A percentile compares a stretch with the other conserved stretches of the same genome.
phyloP scores from a whole-genome alignment of 2,329 filamentous ascomycete genomes.

The Fusarium succisae region DNA sequence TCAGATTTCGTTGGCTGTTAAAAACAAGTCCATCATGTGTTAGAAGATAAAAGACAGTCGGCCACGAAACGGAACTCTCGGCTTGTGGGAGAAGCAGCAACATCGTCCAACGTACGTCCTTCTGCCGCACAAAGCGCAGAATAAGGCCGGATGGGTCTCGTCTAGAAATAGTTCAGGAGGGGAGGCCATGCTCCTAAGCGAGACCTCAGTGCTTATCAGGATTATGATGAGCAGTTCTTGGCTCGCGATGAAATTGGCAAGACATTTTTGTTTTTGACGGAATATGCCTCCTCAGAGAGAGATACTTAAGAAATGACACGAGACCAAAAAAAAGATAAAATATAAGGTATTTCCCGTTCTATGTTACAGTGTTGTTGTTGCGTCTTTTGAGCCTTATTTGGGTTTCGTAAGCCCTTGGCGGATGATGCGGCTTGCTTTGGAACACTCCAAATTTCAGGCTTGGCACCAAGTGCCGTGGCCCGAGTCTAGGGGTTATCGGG shows the following conservation, averaged over 20 bases:
- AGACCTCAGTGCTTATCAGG: slow-evolving; percentile 13
- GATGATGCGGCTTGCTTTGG: slow-evolving; percentile 45
- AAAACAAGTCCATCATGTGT: neutral
- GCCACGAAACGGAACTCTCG: slow-evolving; percentile 3
- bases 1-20: neutral
- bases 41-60: neutral
- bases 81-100: neutral
- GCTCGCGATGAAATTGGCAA: slow-evolving; percentile 10
- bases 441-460: slow-evolving; percentile 31
- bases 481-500: slow-evolving; percentile 32
- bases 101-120: neutral
- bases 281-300: neutral
- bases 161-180: slow-evolving; percentile 30
- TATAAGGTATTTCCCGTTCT: neutral
- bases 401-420: slow-evolving; percentile 23
- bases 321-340: neutral
- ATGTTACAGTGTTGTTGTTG: neutral
- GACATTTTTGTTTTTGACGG: neutral
- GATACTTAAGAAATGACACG: neutral
- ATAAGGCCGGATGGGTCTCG: slow-evolving; percentile 14
- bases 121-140: slow-evolving; percentile 12
- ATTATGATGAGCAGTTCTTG: slow-evolving; percentile 20
- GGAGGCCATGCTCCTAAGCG: slow-evolving; percentile 20
- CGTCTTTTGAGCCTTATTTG: slow-evolving; percentile 6
- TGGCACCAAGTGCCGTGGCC: slow-evolving; percentile 47